These are phyloP conservation scores for Malbranchea zuffiana DNA, from an alignment of 2,329 filamentous ascomycete species.

Conservation along the genomic window DNA sequence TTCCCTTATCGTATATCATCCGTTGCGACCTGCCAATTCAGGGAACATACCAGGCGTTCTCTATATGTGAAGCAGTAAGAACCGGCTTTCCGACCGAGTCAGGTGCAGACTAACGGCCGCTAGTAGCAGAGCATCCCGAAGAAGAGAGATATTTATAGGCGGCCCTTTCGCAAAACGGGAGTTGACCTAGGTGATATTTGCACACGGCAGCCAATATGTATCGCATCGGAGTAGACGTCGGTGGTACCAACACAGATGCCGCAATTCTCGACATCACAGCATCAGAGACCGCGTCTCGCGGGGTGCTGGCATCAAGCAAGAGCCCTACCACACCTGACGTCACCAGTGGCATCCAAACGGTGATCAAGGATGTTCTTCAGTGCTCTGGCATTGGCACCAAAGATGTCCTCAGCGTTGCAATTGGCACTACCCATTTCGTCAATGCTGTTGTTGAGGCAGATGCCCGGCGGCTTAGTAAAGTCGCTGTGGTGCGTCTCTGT, in stretches of 20 bases:
- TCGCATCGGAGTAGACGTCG: conserved; percentile 33
- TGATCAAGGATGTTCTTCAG: conserved; percentile 36
- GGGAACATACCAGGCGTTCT: too few relatives aligned
- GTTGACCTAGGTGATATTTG: too few relatives aligned
- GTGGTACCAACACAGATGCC: conserved; percentile 35
- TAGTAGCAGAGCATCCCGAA: too few relatives aligned
- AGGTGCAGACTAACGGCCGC: too few relatives aligned
- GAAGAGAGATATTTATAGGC: too few relatives aligned
- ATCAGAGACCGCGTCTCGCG: conserved; percentile 26
- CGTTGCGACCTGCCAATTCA: too few relatives aligned
- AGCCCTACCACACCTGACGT: conserved; percentile 42
- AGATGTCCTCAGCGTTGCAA: conserved; percentile 39
- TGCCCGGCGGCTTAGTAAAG: conserved; percentile 33
- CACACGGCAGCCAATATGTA: conserved; percentile 12
- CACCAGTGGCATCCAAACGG: conserved; percentile 39
- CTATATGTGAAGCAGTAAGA: too few relatives aligned
- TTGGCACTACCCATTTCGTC: conserved; percentile 42
- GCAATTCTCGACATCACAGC: conserved; percentile 37
- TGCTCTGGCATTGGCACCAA: conserved; percentile 29
- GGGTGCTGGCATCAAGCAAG: conserved; percentile 40
- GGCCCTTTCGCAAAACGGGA: too few relatives aligned
- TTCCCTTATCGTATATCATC: too few relatives aligned
- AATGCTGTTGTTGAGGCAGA: conserved; percentile 42
- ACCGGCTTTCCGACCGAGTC: too few relatives aligned
- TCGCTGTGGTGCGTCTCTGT: conserved; percentile 39